Evolutionary conservation across 2,329 filamentous ascomycete species (phyloP), one percentile per base, ranked within the genome.

Genomic region (Niveomyces coronatus): DNA sequence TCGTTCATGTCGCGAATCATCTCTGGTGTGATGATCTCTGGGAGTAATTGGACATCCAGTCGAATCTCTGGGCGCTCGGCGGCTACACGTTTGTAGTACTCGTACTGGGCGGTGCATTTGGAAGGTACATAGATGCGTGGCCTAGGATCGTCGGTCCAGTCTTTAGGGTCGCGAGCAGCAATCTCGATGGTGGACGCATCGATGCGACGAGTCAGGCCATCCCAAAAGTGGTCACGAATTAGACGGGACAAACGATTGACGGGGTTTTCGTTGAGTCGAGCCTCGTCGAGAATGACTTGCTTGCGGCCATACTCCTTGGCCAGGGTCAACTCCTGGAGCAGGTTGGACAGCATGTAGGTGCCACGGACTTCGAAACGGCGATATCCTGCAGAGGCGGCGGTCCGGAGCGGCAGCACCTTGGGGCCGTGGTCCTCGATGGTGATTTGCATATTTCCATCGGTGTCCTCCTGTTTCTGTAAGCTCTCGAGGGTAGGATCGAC

Each of bases 271-370:
- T 89, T 94, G 47, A 98, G 68, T 17, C 89, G 81, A 9, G 81
- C 82, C 56, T 95, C 87, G 53, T 96, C 88, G 31, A 98, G 74
- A 38, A 95, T 76, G 50, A 96, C 89, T 54, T 86, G 80, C 60
- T 87, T 86, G 44, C 85, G 81, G 42, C 86, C 87, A 54, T 86
- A 88, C 56, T 93, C 84, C 67, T 94, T 82, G 47, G 91, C 91
- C 48, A 96, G 72, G 2, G 84, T 91, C 47, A 98, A 74, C 63
- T 98, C 91, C 62, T 98, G 91, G 28, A 96, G 71, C 31, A 96
- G 76, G 57, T 96, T 98, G 45, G 89, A 94, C 42, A 98, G 74
- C 82, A 94, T 93, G 61, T 98, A 98, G 22, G 86, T 96, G 52
- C 91, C 91, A 47, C 89, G 83, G 45, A 98, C 76, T 55, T 96